phyloP scores from a whole-genome alignment of 768 basidiomycete genomes.

The Solioccasus polychromus region DNA sequence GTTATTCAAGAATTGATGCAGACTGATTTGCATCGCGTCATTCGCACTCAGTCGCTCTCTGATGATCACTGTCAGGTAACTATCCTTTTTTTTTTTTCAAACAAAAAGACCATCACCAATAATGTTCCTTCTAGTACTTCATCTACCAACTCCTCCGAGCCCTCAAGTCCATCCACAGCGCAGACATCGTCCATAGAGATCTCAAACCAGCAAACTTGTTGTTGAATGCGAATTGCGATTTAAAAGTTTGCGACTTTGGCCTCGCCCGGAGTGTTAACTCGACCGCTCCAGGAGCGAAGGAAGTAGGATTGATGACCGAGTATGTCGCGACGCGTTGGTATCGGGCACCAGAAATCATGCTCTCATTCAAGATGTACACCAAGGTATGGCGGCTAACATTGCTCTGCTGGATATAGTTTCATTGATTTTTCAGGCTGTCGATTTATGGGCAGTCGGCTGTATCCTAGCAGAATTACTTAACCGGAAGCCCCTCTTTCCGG shows the following conservation, averaged over 20 bases:
- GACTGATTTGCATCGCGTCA: constrained; percentile 88
- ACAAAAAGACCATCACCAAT: background rate
- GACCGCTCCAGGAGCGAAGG: constrained; percentile 50
- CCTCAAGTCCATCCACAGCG: constrained; percentile 86
- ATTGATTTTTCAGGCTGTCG: constrained; percentile 48
- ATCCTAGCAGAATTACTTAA: constrained; percentile 80
- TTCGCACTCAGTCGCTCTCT: constrained; percentile 83
- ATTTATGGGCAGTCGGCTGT: constrained; percentile 74
- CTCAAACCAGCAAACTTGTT: constrained; percentile 87
- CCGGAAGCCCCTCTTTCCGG: constrained; percentile 83
- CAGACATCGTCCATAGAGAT: constrained; percentile 76
- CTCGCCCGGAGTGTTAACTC: constrained; percentile 67
- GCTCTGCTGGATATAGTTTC: constrained; percentile 4
- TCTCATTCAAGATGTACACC: constrained; percentile 88
- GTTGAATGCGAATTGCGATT: constrained; percentile 85
- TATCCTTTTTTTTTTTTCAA: constrained; percentile 1
- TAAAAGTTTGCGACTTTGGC: constrained; percentile 90
- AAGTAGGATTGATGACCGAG: constrained; percentile 71
- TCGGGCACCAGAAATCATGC: constrained; percentile 92
- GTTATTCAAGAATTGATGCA: constrained; percentile 89
- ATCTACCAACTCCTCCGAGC: constrained; percentile 83
- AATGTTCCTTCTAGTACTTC: constrained; percentile 54
- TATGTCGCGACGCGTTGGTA: constrained; percentile 95
- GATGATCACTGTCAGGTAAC: constrained; percentile 85
- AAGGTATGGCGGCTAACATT: constrained; percentile 40